phyloP scores from a whole-genome alignment of 78 protist species.

The Tieghemostelium lacteum region DNA sequence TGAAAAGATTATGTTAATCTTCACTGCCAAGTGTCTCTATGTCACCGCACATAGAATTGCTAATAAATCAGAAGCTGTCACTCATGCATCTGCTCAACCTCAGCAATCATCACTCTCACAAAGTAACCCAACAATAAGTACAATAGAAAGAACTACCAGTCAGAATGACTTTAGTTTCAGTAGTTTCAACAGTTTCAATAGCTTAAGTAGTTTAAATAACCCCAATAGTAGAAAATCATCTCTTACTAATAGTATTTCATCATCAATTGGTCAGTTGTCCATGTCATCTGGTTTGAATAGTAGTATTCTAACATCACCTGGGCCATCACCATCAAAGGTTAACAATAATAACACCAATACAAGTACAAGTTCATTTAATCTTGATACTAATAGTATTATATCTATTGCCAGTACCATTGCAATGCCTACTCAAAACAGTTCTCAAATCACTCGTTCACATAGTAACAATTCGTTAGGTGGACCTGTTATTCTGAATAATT shows the following conservation, averaged over 20 bases:
- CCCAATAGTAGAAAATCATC: not conserved
- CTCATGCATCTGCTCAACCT: constrained; percentile 58
- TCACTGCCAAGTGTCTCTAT: constrained; percentile 56
- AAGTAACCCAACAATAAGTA: no score
- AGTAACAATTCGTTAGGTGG: not conserved
- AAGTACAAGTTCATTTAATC: not conserved
- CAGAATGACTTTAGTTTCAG: no score
- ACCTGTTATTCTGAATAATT: constrained; percentile 1
- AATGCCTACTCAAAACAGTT: not conserved
- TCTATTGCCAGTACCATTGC: constrained; percentile 1
- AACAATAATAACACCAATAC: no score
- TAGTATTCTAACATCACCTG: not conserved
- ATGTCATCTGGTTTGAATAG: not conserved
- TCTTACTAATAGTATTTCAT: not conserved
- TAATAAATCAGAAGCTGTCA: constrained; percentile 54
- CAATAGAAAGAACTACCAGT: no score
- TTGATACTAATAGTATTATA: not conserved
- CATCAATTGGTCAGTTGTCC: not conserved
- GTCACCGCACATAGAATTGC: constrained; percentile 61
- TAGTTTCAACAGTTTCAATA: not conserved
- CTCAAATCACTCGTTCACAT: not conserved
- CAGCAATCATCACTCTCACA: constrained; percentile 27
- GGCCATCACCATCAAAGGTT: not conserved
- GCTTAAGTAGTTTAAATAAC: not conserved
- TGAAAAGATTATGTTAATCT: constrained; percentile 57